Percentiles rank a stretch among this genome's conserved stretches.
Conservation (phyloP, 768 basidiomycete species). For the Serendipita sp. region DNA sequence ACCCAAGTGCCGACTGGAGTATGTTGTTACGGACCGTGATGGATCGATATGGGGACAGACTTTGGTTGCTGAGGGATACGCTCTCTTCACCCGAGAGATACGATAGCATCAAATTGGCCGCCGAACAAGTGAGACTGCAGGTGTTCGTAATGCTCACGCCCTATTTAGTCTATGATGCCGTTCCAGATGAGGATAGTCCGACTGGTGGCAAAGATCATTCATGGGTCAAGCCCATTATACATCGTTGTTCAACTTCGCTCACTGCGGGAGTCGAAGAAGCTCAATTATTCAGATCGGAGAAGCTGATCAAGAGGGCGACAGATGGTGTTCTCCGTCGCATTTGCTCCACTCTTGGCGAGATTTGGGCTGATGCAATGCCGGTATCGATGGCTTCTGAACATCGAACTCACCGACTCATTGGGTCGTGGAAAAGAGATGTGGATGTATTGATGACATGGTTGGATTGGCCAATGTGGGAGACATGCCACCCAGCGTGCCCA, state of each 20-base stretch:
- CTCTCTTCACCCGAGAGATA: conserved; percentile 8
- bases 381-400: neutral
- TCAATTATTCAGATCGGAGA: conserved; percentile 9
- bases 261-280: neutral
- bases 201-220: neutral
- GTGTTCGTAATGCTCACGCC: neutral
- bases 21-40: conserved; percentile 18
- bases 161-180: neutral
- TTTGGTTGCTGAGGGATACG: conserved; percentile 18
- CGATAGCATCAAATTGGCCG: neutral
- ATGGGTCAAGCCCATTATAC: neutral
- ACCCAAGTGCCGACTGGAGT: conserved; percentile 22
- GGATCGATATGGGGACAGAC: conserved; percentile 20
- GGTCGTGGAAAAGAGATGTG: conserved; percentile 10
- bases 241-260: neutral
- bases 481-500: conserved; percentile 13
- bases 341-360: conserved; percentile 13
- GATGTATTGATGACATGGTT: conserved; percentile 14
- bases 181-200: neutral
- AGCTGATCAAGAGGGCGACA: conserved; percentile 9
- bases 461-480: conserved; percentile 17
- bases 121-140: neutral
- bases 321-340: conserved; percentile 13
- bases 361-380: conserved; percentile 14
- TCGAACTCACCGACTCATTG: neutral